Evolutionary conservation across 331 rosid species (phyloP), one percentile per base, ranked within the genome.

Genomic region (Quercus phellos): DNA sequence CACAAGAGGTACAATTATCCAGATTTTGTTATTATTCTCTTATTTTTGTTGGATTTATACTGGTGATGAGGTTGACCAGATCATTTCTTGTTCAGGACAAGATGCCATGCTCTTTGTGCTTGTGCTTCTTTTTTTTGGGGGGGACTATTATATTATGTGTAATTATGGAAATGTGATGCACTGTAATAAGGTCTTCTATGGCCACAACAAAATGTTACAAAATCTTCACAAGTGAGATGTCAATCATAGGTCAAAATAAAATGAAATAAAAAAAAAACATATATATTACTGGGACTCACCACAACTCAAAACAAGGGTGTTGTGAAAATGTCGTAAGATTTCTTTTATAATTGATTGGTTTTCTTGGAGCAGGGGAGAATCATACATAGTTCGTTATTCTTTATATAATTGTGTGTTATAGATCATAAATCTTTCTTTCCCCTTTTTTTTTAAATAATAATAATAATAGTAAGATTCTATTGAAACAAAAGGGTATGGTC

Each of bases 1-100:
- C 93, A 74, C 92, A 88, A 82, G 97, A 95, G 98, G 99, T 92
- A 86, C 82, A 34, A 5, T 79, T 51, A 30, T 26, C 18, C 51
- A 34, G 51, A 70, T 63, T 58, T 68, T 42, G 51, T 26, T 35
- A 74, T 77, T 74, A 3, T 70, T 74, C 50, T 78, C 32, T 67
- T 75, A 9, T 19, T 21, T 46, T 58, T 72, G 13, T 81, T 55
- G 38, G 24, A 17, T 74, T 55, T 67, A 18, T 72, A 19, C 72
- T 73, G 63, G 42, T 5, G 72, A 19, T 50, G 32, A 19, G 19
- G 63, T 58, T 59, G 32, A 3, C 66, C 55, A 68, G 16, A 68
- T 18, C 12, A 6, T 14, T 4, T 63, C 14, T 63, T 58, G 30
- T 46, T 46, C 14, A 3, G 53, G 16, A 46, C 1, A 46, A 46